These are phyloP conservation scores for Truncatella angustata DNA, from an alignment of 2,329 filamentous ascomycete species.

Conservation along the genomic window DNA sequence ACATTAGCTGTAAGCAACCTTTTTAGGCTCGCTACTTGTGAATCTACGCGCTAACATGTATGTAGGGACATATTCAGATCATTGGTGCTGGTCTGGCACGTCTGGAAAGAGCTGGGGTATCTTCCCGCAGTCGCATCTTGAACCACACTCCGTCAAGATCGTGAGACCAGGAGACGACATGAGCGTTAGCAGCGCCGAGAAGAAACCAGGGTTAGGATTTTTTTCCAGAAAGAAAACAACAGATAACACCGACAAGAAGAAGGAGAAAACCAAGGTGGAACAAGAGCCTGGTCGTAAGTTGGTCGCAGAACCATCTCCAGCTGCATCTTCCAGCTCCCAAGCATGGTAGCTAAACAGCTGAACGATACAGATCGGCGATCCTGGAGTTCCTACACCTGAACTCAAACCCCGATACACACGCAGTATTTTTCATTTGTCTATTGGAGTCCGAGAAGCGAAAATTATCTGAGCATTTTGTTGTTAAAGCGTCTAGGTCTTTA, in stretches of 20 bases:
- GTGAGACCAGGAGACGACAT: constrained; percentile 20
- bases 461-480: too few species aligned
- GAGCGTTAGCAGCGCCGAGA: constrained; percentile 28
- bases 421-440: too few species aligned
- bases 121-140: constrained; percentile 31
- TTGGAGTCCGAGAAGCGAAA: too few species aligned
- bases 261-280: background rate
- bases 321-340: background rate
- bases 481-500: too few species aligned
- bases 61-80: constrained; percentile 28
- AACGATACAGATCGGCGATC: constrained; percentile 1
- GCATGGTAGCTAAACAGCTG: background rate
- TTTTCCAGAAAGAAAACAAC: constrained; percentile 8
- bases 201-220: constrained; percentile 16
- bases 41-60: background rate
- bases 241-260: constrained; percentile 2
- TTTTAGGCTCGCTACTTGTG: background rate
- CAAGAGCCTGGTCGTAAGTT: constrained; percentile 1
- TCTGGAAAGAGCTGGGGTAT: constrained; percentile 30
- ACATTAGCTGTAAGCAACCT: constrained; percentile 41
- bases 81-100: constrained; percentile 33
- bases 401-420: too few species aligned
- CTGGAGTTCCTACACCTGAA: background rate
- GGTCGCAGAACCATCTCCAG: background rate
- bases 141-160: constrained; percentile 24